Percentiles rank a stretch among this genome's conserved stretches.
These are phyloP conservation scores for Eruca vesicaria DNA, from an alignment of 441 rosid genomes.

Conservation along the genomic window DNA sequence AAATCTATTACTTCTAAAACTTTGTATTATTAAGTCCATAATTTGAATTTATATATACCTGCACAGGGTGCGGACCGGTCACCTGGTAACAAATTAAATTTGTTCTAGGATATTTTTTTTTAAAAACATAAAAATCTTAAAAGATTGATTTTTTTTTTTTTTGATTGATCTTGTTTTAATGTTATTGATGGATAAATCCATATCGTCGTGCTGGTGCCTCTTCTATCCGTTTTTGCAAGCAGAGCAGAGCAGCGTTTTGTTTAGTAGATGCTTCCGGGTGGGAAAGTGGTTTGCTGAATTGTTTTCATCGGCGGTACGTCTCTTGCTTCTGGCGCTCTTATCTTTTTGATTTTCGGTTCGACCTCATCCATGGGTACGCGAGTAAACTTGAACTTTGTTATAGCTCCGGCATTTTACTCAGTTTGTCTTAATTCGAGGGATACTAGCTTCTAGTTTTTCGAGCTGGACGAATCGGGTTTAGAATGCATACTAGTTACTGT, in stretches of 20 bases:
- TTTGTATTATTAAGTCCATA: no score
- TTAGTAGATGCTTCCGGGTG: background rate
- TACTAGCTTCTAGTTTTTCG: background rate
- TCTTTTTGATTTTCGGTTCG: background rate
- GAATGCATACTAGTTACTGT: background rate
- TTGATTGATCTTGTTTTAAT: no score
- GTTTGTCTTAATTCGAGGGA: background rate
- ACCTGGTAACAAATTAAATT: no score
- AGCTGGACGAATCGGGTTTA: background rate
- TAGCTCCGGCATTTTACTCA: no score
- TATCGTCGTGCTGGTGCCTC: background rate
- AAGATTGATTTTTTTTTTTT: no score
- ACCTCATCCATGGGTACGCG: conserved; percentile 8
- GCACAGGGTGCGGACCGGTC: no score
- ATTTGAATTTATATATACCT: no score
- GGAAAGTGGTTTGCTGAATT: background rate
- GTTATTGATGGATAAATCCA: no score
- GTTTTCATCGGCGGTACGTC: conserved; percentile 21
- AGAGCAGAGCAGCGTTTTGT: background rate
- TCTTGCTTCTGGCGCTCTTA: conserved; percentile 6
- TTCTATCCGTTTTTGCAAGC: background rate
- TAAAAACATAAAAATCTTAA: no score
- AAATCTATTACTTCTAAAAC: no score
- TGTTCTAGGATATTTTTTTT: no score
- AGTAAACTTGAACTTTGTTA: background rate